phyloP scores from a whole-genome alignment of 2,329 filamentous ascomycete genomes.

The Didymella glomerata region DNA sequence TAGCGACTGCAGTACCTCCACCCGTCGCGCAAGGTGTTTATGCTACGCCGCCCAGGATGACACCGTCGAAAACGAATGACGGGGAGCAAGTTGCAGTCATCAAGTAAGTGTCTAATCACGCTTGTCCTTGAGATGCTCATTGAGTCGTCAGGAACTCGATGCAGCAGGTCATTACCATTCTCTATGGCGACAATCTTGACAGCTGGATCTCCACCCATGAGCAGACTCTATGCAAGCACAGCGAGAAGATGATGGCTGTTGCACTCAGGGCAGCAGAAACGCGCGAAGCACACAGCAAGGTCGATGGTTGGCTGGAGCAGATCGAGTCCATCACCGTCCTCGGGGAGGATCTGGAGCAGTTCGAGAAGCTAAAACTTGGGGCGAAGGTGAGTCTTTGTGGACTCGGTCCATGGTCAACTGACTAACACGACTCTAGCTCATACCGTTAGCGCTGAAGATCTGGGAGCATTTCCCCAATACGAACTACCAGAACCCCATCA shows the following conservation, averaged over 20 bases:
- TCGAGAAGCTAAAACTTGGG: not conserved
- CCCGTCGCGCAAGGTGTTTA: not conserved
- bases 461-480: not conserved
- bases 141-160: conserved; percentile 12
- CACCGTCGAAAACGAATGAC: not conserved
- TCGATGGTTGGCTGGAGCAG: not conserved
- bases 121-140: not conserved
- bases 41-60: not conserved
- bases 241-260: conserved; percentile 2
- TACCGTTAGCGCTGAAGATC: not conserved
- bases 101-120: not conserved
- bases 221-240: conserved; percentile 25
- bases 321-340: conserved; percentile 2
- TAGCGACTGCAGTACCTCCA: not conserved
- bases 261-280: conserved; percentile 16
- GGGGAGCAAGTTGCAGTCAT: not conserved
- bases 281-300: conserved; percentile 1
- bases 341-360: not conserved
- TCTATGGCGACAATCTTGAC: conserved; percentile 23
- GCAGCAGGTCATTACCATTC: conserved; percentile 25
- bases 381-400: not conserved
- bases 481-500: not conserved
- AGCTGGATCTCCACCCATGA: conserved; percentile 21
- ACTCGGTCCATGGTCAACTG: not conserved
- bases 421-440: not conserved